Evolutionary conservation across 768 basidiomycete genomes (phyloP), one percentile per base, ranked within the genome.

Genomic region (Phanerochaete sordida): DNA sequence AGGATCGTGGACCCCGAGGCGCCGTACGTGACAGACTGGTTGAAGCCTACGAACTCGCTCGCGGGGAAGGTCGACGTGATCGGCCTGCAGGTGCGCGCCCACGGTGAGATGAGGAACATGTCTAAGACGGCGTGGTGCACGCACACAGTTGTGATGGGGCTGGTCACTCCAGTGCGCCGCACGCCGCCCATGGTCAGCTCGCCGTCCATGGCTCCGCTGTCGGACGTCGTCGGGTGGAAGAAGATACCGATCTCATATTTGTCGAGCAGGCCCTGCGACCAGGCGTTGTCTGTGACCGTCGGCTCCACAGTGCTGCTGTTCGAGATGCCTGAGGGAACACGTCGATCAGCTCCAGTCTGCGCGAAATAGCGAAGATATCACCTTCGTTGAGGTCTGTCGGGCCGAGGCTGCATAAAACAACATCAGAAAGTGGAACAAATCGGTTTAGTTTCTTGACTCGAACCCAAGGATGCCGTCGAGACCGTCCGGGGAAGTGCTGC

Each of bases 391-490:
- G 75, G 57, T 72, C 77, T 9, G 73, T 71, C 24, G 88, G 88
- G 19, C 87, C 88, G 60, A 88, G 79, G 8, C 86, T 61, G 24
- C 50, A 27, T 26, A 15, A 23, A 8, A 50, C 33, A 13, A 12
- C n/a, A 24, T 44, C 16, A 57, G 33, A 3, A 26, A 16, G n/a
- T n/a, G n/a, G n/a, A n/a, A n/a, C n/a, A n/a, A n/a, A n/a, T n/a
- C n/a, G n/a, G n/a, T n/a, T n/a, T n/a, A n/a, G n/a, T n/a, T n/a
- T n/a, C n/a, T n/a, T n/a, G n/a, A n/a, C n/a, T n/a, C 58, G 13
- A 27, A 59, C 58, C 58, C 86, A 24, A 88, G 61, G 60, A 88
- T 87, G 11, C 86, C 87, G 63, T 88, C 87, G 24, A 83, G 76
- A 37, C 78, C 81, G 0, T 63, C 39, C n/a, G n/a, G 65, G 72